Base-by-base conservation (phyloP, 2,329 filamentous ascomycete species). In the Penicillium thymicola region DNA sequence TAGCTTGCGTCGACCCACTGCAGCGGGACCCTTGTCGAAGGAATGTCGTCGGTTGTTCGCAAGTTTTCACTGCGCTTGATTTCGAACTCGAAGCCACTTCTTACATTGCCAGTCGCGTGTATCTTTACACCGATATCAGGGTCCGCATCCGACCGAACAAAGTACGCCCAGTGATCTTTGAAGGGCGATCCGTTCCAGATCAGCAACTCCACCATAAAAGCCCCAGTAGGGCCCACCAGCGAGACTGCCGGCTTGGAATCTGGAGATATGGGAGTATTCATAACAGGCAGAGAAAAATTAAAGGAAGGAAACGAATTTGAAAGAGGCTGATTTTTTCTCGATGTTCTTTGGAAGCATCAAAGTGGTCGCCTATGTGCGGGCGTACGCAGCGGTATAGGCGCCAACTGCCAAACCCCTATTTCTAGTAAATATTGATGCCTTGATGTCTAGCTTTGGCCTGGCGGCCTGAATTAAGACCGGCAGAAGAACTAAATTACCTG, bases 91-190 rank as follows among this genome's bases (percentile, higher is more conserved):
- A 75, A 74, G 1, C 72, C 71, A 40, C 62, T 66, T 30, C 48
- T 53, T 25, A 75, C 72, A 51, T 71, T 66, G 1, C 72, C 71
- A 8, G 42, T 49, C 14, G 70, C 72, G 18, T 73, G 67, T 13
- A 73, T 59, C 27, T 62, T n/a, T 7, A 70, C 65, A 5, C 72
- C 71, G 2, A 66, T n/a, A 6, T 65, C 36, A 1, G 59, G 44
- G 16, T 65, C 16, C 0, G 8, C 1, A 5, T 44, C 57, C 0
- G 68, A 69, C 21, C 48, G 41, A 1, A 74, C 44, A 41, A 57
- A 75, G 45, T 72, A 75, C 2, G 69, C 68, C 72, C 72, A 75
- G 60, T 75, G 70, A 49, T 75, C 67, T 42, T 71, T 72, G 61
- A 72, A 75, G 0, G 69, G 72, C 0, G 49, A 23, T 16, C 72